Evolutionary conservation across 768 basidiomycete genomes (phyloP).

Genomic region (Paxillus rubicundulus): DNA sequence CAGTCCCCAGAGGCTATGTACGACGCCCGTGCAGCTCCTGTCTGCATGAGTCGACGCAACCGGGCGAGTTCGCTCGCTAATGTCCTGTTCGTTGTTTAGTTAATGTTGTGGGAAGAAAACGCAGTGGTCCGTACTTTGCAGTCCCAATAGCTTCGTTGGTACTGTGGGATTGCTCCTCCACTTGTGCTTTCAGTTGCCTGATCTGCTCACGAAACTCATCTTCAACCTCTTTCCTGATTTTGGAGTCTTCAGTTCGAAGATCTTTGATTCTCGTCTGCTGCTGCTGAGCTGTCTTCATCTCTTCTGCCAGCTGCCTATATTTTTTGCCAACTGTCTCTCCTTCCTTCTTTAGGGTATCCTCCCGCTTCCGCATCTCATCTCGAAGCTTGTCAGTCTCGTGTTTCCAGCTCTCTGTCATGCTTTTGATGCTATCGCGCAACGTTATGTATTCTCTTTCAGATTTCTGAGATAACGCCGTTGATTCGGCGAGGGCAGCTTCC

Average conservation of each 20-base stretch:
- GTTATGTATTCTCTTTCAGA: constrained; percentile 81
- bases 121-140: constrained; percentile 48
- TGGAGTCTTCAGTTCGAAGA: constrained; percentile 49
- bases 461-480: constrained; percentile 74
- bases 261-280: constrained; percentile 46
- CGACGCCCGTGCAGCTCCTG: constrained; percentile 35
- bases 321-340: constrained; percentile 67
- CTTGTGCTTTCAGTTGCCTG: constrained; percentile 45
- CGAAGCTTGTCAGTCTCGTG: constrained; percentile 66
- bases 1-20: constrained; percentile 9
- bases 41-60: constrained; percentile 71
- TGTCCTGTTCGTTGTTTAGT: constrained; percentile 35
- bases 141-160: constrained; percentile 58
- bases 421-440: constrained; percentile 72
- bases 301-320: constrained; percentile 62
- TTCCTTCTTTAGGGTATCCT: constrained; percentile 67
- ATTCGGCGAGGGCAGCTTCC: constrained; percentile 71
- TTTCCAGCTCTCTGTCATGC: constrained; percentile 71
- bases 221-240: constrained; percentile 56
- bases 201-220: constrained; percentile 60
- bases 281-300: constrained; percentile 53
- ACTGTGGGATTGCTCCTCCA: constrained; percentile 53
- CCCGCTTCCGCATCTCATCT: constrained; percentile 72
- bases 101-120: neutral
- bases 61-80: constrained; percentile 64